Evolutionary conservation across 176 grass and related monocot species (phyloP).

Genomic region (Chloris gayana): DNA sequence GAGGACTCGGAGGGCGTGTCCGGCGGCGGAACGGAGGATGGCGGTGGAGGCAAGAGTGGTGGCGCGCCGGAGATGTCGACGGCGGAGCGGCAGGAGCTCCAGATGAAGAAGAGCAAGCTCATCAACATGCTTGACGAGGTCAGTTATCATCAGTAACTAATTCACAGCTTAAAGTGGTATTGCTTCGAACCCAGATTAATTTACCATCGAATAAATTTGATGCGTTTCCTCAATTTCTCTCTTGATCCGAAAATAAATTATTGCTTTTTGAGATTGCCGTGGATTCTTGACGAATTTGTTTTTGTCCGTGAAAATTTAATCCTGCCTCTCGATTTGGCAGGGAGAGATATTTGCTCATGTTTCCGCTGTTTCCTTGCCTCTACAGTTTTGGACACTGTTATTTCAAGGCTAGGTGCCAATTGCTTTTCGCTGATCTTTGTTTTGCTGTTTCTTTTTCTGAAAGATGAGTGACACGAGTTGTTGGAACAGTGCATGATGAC

Average conservation of each 20-base stretch:
- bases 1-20: conserved; percentile 52
- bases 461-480: conserved; percentile 52
- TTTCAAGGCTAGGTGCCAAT: conserved; percentile 32
- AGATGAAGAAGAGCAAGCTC: conserved; percentile 99
- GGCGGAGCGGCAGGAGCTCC: conserved; percentile 91
- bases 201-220: neutral
- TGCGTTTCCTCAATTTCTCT: neutral
- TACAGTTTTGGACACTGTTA: conserved; percentile 30
- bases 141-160: conserved; percentile 41
- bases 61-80: conserved; percentile 63
- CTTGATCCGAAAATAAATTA: neutral
- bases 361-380: conserved; percentile 33
- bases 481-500: conserved; percentile 31
- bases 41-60: conserved; percentile 21
- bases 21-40: conserved; percentile 44
- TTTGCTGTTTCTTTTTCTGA: conserved; percentile 49
- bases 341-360: conserved; percentile 26
- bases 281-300: neutral
- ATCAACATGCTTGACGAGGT: conserved; percentile 98
- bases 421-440: conserved; percentile 49
- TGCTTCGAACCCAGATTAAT: neutral
- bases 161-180: neutral
- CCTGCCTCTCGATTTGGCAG: conserved; percentile 10
- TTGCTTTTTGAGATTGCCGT: neutral
- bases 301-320: neutral